Evolutionary conservation across 2,329 filamentous ascomycete genomes (phyloP), one percentile per base, ranked within the genome.

Genomic region (Colletotrichum cordylinicola): DNA sequence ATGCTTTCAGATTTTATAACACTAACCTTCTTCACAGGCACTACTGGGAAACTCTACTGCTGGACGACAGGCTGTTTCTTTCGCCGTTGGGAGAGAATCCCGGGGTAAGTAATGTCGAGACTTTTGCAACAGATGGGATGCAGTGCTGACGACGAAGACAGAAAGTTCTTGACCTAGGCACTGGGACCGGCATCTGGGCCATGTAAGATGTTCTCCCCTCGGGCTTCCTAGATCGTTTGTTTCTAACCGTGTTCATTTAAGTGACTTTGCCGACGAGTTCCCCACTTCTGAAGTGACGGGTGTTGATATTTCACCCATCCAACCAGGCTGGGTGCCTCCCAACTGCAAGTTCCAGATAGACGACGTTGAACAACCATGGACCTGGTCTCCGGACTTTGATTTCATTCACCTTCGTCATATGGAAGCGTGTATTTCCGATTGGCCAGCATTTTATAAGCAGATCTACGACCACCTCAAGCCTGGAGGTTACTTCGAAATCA

Each of bases 281-380:
- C 88, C 88, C 29, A 79, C 83, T 75, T 84, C 80, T 77, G 84
- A 80, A 83, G 90, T 82, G 13, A 87, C 86, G 55, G 90, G 90
- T 27, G 90, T 89, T 13, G 90, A 92, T 78, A 83, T 92, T 10
- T 90, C 89, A 7, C 89, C 90, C 1, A 90, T 91, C 18, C 90
- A 91, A 77, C 89, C 90, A 2, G 83, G 82, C 29, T 89, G 89
- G 83, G 86, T 92, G 3, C 91, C 91, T 3, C 85, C 87, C 37
- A 93, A 93, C 65, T 52, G 82, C 37, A 84, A 84, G 15, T 91
- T 91, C 16, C 61, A 92, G 72, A 88, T 93, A 60, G 92, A 94
- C 79, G 91, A 94, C 79, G 89, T 90, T 56, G 90, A 90, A 76
- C 86, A 80, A 4, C 82, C 83, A 0, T 87, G 85, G 85, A 91